Evolutionary conservation across 106 monocot genomes (phyloP), one percentile per base, ranked within the genome.

Genomic region (Apostasia ramifera): DNA sequence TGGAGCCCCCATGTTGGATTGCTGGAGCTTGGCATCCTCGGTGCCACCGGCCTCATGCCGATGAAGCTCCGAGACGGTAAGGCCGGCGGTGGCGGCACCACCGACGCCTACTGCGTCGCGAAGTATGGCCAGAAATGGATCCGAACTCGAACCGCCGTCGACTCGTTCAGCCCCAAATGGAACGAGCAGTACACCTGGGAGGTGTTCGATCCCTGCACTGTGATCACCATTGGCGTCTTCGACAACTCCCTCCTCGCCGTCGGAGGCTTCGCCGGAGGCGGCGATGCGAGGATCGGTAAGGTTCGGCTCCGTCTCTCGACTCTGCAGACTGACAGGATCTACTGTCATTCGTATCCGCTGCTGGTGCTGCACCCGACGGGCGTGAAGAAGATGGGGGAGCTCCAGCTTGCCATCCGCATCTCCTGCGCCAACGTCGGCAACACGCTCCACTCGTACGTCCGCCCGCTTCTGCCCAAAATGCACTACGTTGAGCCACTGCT

Each of bases 151-250:
- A 88, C 92, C 0, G 77, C 86, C 14, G 51, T 93, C 15, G 81
- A 88, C 59, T 79, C 78, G 0, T 39, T 81, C 2, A 71, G 61
- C 53, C 92, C 92, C 1, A 67, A 76, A 6, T 93, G 85, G 85
- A 93, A 93, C 69, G 92, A 93, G 77, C 92, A 93, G 79, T 93
- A 93, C 83, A 88, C 88, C 4, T 93, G 92, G 92, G 92, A 93
- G 74, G 88, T 93, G 8, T 88, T 66, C n/a, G 92, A 92, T 44
- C 92, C 88, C 0, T 85, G 78, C 66, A 88, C 92, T 4, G 88
- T 88, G 48, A 61, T 93, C 71, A 93, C 92, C 1, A 66, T 93
- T 43, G 92, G 85, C 14, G 83, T 86, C 13, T 93, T 93, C 70
- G 88, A 93, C 78, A 93, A 93, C 55, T 83, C 80, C 77, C 90